Percentiles rank a stretch among this genome's conserved stretches.
Conservation (phyloP, 352 stramenopile genomes). For the Pythium biforme region DNA sequence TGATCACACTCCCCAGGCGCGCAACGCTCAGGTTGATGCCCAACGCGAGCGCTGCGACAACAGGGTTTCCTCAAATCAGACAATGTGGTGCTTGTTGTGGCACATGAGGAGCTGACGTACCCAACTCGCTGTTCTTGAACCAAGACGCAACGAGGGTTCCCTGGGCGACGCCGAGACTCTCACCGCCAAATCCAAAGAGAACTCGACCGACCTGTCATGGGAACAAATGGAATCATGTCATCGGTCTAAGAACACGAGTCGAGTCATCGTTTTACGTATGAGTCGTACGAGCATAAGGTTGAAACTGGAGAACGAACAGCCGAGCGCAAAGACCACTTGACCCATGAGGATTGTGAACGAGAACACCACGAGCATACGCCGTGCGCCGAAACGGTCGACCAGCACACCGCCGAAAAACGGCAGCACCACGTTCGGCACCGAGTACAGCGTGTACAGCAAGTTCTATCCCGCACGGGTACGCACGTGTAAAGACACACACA, state of each 20-base stretch:
- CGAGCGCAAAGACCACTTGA: slow-evolving; percentile 88
- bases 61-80: too few relatives aligned
- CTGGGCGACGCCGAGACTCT: slow-evolving; percentile 90
- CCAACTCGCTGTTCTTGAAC: slow-evolving; percentile 92
- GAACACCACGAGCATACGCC: slow-evolving; percentile 85
- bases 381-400: slow-evolving; percentile 86
- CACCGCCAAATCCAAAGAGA: slow-evolving; percentile 91
- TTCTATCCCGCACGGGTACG: slow-evolving; percentile 63
- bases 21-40: slow-evolving; percentile 92
- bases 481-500: too few relatives aligned
- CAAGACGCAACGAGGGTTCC: slow-evolving; percentile 89
- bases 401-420: slow-evolving; percentile 93
- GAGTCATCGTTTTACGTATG: too few relatives aligned
- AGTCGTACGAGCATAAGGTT: slow-evolving; percentile 67
- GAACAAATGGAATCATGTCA: neutral
- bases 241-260: too few relatives aligned
- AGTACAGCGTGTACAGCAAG: slow-evolving; percentile 93
- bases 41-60: slow-evolving; percentile 85
- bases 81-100: too few relatives aligned
- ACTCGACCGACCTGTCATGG: slow-evolving; percentile 75
- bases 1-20: slow-evolving; percentile 90
- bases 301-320: slow-evolving; percentile 75
- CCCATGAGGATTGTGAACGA: slow-evolving; percentile 77
- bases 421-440: slow-evolving; percentile 90
- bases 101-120: too few relatives aligned